Base-by-base conservation (phyloP, 192 early-diverging fungal genomes). In the Hyaloraphidium curvatum region DNA sequence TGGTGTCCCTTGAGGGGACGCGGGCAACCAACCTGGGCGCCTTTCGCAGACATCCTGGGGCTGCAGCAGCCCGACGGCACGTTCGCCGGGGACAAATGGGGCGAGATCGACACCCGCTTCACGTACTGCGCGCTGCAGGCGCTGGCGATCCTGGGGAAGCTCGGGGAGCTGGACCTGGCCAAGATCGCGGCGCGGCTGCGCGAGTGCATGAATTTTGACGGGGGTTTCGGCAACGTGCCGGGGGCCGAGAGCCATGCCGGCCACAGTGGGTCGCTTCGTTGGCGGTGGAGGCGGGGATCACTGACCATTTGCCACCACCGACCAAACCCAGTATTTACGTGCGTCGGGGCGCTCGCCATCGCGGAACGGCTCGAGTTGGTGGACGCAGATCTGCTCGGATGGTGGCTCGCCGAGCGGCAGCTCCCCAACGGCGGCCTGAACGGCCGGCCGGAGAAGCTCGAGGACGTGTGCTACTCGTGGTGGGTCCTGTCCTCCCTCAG, bases 391-490 rank as follows among this genome's bases (percentile, higher is more conserved):
- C 61, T 81, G 28, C 71, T 98, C 17, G 82, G 82, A 26, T 83
- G 82, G 77, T 98, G 94, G 94, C 67, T 98, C 28, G 79, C 84
- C 31, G 90, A 94, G 56, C 74, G 94, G 40, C 94, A 98, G 66
- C 67, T 98, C 17, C 73, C 70, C 55, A 83, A 76, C 25, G 94
- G 94, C 25, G 94, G 94, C 11, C 65, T 98, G 40, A 98, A 96
- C 61, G 94, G 91, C 0, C 74, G 94, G 23, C 91, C 94, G 1
- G 85, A 98, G 64, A 98, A 98, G 65, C 67, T 94, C 17, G 87
- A 85, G 51, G 91, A 98, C 62, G 76, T 84, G 1, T 97, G 93
- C 59, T 97, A 97, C 61, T 94, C 93, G 28, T 97, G 93, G 93
- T 97, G 93, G 93, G 91, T 93, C 0, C 60, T 94, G 33, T 91